Percentiles rank a stretch among this genome's conserved stretches.
Conservation (phyloP, 768 basidiomycete genomes). For the Suillus sp. region DNA sequence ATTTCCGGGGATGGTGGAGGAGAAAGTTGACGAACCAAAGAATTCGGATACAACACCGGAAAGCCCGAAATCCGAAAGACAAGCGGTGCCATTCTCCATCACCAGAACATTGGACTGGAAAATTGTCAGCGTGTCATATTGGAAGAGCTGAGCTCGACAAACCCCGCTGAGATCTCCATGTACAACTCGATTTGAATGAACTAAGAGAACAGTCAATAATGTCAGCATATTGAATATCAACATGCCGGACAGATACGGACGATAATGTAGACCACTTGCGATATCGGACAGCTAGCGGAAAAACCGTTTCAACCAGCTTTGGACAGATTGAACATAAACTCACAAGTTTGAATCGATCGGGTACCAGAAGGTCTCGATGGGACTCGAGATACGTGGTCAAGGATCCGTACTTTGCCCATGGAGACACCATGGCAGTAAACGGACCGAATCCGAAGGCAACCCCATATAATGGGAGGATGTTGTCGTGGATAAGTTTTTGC, state of each 20-base stretch:
- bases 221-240: not conserved
- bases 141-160: not conserved
- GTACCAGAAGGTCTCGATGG: conserved; percentile 10
- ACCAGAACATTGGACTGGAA: conserved; percentile 48
- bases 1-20: conserved; percentile 37
- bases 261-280: conserved; percentile 6
- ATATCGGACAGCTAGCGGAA: not conserved
- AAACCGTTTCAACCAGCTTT: not conserved
- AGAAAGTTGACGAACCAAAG: conserved; percentile 31
- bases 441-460: conserved; percentile 25
- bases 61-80: conserved; percentile 49
- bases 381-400: conserved; percentile 20
- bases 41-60: conserved; percentile 34
- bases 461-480: conserved; percentile 26
- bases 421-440: conserved; percentile 26
- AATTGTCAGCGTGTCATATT: conserved; percentile 2
- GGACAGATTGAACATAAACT: conserved; percentile 1
- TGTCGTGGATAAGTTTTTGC: conserved; percentile 21
- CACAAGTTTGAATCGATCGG: conserved; percentile 23
- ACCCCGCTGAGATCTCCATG: conserved; percentile 16
- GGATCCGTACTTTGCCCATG: conserved; percentile 25
- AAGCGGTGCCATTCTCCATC: conserved; percentile 38
- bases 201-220: not conserved
- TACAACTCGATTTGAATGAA: conserved; percentile 7
- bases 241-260: not conserved